Percentiles rank a stretch among this genome's conserved stretches.
Conservation (phyloP, 805 yeast species). For the Monosporozyma siamensis region DNA sequence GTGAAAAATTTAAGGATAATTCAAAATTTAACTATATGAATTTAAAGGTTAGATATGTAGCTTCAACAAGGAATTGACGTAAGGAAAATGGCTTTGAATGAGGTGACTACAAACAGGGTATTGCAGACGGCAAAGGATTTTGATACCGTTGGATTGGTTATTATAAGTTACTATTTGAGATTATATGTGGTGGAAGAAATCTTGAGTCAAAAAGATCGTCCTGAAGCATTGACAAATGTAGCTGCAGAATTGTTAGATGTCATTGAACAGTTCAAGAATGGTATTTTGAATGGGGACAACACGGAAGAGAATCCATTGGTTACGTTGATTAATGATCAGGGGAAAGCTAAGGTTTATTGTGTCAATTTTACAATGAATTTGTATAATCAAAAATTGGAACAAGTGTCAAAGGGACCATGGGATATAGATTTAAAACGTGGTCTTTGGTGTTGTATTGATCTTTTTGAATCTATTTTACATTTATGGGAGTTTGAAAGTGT, state of each 20-base stretch:
- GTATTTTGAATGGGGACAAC: conserved; percentile 17
- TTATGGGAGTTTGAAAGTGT: conserved; percentile 17
- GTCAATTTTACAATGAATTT: conserved; percentile 49
- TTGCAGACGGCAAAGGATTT: conserved; percentile 19
- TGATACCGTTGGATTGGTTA: conserved; percentile 17
- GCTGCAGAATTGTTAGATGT: conserved; percentile 58
- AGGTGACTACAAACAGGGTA: conserved; percentile 7
- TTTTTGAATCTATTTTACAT: conserved; percentile 15
- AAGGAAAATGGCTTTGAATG: not conserved
- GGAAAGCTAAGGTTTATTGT: conserved; percentile 46
- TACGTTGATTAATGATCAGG: conserved; percentile 48
- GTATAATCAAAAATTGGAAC: conserved; percentile 39
- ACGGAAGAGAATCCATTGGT: conserved; percentile 15
- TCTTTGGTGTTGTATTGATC: conserved; percentile 28
- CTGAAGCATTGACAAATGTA: conserved; percentile 46
- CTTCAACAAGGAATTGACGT: no score
- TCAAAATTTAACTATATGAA: no score
- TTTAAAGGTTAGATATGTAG: no score
- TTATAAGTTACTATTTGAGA: conserved; percentile 29
- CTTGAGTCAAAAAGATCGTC: conserved; percentile 48
- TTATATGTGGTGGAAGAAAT: conserved; percentile 68
- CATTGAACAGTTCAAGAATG: conserved; percentile 49
- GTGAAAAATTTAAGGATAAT: no score
- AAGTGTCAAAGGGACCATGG: conserved; percentile 43
- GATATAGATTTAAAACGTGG: conserved; percentile 15